Evolutionary conservation across 768 basidiomycete genomes (phyloP).

Genomic region (Candolleomyces aberdarensis): DNA sequence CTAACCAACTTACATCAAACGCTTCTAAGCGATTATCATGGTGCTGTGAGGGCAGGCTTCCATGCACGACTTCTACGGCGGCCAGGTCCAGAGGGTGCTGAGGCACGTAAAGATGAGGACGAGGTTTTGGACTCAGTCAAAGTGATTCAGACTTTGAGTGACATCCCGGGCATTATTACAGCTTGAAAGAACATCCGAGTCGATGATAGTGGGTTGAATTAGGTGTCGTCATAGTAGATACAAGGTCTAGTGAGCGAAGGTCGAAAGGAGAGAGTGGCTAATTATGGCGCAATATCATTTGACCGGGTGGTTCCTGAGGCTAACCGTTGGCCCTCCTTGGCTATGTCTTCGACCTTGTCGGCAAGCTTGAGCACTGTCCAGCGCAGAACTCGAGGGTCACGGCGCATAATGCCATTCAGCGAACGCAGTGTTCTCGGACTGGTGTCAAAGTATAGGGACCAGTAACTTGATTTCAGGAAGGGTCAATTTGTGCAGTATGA

Average conservation of each 20-base stretch:
- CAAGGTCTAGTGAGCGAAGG: conserved; percentile 2
- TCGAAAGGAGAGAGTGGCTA: background rate
- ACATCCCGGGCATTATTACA: conserved; percentile 13
- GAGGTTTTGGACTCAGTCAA: conserved; percentile 35
- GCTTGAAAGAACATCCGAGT: background rate
- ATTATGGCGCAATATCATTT: background rate
- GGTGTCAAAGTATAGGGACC: conserved; percentile 89
- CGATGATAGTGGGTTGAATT: conserved; percentile 5
- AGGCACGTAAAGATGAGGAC: conserved; percentile 39
- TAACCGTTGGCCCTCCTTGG: conserved; percentile 46
- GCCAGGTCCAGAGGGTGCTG: conserved; percentile 43
- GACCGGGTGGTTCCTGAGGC: conserved; percentile 22
- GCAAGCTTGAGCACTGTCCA: conserved; percentile 81
- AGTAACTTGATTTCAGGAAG: conserved; percentile 54
- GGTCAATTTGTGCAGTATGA: background rate
- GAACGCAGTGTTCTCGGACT: conserved; percentile 65
- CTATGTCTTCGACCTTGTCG: conserved; percentile 67
- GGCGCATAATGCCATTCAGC: conserved; percentile 65
- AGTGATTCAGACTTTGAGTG: conserved; percentile 30
- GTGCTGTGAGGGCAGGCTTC: conserved; percentile 54
- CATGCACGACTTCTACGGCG: conserved; percentile 57
- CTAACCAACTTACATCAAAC: background rate
- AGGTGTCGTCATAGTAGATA: conserved; percentile 14
- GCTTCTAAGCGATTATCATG: conserved; percentile 57
- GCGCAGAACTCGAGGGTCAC: conserved; percentile 80